A percentile compares a stretch with the other conserved stretches of the same genome.
Evolutionary conservation across 1,284 basidiomycete genomes (phyloP).

Genomic region (Agroathelia rolfsii): DNA sequence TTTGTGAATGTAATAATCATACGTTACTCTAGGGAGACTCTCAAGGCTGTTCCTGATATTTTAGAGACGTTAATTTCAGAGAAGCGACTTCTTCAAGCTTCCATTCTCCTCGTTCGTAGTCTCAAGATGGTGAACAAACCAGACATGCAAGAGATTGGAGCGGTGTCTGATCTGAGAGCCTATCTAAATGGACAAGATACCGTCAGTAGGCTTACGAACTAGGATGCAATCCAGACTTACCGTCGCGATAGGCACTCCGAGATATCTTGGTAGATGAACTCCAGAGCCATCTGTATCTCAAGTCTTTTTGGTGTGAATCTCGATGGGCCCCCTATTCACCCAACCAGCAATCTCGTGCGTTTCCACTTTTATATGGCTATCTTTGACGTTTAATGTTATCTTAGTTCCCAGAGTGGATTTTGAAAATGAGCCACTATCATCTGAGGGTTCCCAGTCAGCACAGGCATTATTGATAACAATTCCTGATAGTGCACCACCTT

Average conservation of each 20-base stretch:
- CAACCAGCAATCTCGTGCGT: conserved; percentile 71
- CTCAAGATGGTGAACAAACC: conserved; percentile 86
- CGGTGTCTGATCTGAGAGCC: conserved; percentile 78
- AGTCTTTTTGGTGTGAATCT: conserved; percentile 91
- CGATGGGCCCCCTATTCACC: conserved; percentile 83
- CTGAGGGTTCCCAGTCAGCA: conserved; percentile 19
- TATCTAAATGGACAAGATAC: conserved; percentile 86
- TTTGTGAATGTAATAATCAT: conserved; percentile 8
- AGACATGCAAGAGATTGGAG: conserved; percentile 92
- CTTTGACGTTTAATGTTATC: too few species aligned
- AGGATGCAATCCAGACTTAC: too few species aligned
- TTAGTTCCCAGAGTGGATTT: conserved; percentile 52
- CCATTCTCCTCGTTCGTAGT: conserved; percentile 81
- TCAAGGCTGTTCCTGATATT: conserved; percentile 87
- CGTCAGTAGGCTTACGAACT: too few species aligned
- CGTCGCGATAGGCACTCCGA: conserved; percentile 81
- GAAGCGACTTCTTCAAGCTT: conserved; percentile 86
- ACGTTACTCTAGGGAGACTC: conserved; percentile 56
- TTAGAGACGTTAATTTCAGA: conserved; percentile 94
- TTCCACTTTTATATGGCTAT: conserved; percentile 4
- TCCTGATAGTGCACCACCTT: conserved; percentile 23
- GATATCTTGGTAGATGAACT: conserved; percentile 95
- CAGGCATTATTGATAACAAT: too few species aligned
- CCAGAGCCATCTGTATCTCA: conserved; percentile 96
- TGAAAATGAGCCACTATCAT: conserved; percentile 34